Conservation (phyloP, 306 rosid genomes). For the Astragalus membranaceus region DNA sequence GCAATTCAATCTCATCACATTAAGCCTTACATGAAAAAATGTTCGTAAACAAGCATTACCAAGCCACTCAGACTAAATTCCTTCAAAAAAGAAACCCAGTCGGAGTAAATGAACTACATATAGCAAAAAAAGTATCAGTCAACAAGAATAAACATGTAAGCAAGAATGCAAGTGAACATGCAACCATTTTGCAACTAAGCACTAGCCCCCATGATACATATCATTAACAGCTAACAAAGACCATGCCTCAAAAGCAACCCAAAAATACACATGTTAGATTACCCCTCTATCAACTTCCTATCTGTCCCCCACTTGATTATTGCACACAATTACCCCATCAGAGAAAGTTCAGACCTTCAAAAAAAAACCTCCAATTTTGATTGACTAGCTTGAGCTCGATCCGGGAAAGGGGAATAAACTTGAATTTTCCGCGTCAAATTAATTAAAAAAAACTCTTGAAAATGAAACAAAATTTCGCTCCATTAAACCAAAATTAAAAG, state of each 20-base stretch:
- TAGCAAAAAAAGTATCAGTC: background rate
- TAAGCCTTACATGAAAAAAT: background rate
- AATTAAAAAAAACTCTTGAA: background rate
- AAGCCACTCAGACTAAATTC: background rate
- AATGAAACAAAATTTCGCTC: background rate
- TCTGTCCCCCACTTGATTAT: background rate
- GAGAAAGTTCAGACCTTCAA: background rate
- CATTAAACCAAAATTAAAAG: slow-evolving; percentile 1
- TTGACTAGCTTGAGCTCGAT: background rate
- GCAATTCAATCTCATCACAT: background rate
- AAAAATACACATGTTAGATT: background rate
- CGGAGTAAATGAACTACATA: background rate
- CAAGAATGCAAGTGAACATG: background rate
- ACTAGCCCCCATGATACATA: background rate
- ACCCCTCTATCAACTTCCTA: background rate
- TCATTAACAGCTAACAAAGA: background rate
- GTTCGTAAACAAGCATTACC: background rate
- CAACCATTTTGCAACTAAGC: background rate
- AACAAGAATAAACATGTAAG: background rate
- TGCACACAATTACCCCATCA: background rate
- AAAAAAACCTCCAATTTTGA: background rate
- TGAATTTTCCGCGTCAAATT: background rate
- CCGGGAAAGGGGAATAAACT: background rate
- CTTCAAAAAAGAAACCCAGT: too few relatives aligned
- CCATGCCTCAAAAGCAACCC: slow-evolving; percentile 5